A percentile compares a stretch with the other conserved stretches of the same genome.
Conservation (phyloP, 2,329 filamentous ascomycete genomes). For the Fusarium sp. region DNA sequence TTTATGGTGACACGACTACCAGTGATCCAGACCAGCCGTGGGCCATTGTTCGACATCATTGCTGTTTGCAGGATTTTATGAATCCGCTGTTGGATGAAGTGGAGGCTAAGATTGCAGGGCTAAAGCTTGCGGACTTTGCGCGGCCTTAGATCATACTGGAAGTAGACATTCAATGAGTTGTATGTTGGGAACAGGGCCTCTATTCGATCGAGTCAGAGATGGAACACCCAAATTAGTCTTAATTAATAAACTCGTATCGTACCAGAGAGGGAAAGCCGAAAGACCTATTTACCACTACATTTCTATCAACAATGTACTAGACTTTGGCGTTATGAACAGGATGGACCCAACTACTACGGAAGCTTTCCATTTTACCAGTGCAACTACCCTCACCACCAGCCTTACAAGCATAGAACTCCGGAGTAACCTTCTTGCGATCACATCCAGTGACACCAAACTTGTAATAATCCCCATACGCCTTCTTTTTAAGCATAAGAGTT, state of each 20-base stretch:
- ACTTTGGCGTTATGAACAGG: too few species aligned
- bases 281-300: too few species aligned
- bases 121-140: neutral
- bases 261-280: too few species aligned
- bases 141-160: neutral
- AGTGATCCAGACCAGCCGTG: neutral
- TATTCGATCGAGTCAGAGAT: fast-evolving
- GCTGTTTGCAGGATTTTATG: neutral
- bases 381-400: neutral
- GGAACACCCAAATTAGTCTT: fast-evolving
- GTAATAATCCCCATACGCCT: too few species aligned
- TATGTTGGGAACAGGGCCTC: fast-evolving
- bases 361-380: neutral
- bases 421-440: neutral
- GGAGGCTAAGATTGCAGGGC: neutral
- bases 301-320: too few species aligned
- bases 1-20: fast-evolving
- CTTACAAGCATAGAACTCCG: neutral
- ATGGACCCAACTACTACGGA: too few species aligned
- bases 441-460: neutral
- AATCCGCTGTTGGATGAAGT: neutral
- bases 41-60: neutral
- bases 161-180: fast-evolving
- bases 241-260: too few species aligned
- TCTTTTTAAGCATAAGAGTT: too few species aligned